Evolutionary conservation across 2,329 filamentous ascomycete species (phyloP).

Genomic region (Penicillium occitanis): DNA sequence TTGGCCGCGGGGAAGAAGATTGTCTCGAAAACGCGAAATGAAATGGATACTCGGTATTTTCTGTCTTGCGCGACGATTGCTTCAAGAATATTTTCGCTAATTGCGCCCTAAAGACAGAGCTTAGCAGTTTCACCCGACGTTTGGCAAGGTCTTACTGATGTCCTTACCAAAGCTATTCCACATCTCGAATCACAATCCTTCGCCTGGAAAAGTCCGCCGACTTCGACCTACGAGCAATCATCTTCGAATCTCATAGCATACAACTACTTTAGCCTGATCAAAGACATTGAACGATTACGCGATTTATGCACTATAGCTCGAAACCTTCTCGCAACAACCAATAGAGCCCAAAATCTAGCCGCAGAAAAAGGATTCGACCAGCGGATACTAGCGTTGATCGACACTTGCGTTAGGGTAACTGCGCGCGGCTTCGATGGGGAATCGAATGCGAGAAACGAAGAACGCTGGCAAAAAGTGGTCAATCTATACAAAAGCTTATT

Average conservation of each 20-base stretch:
- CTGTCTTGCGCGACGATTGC: neutral
- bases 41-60: slow-evolving; percentile 53
- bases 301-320: slow-evolving; percentile 62
- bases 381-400: slow-evolving; percentile 61
- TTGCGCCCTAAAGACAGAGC: slow-evolving; percentile 46
- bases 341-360: slow-evolving; percentile 62
- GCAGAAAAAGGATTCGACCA: slow-evolving; percentile 61
- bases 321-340: slow-evolving; percentile 62
- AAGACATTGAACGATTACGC: slow-evolving; percentile 63
- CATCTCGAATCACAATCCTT: slow-evolving; percentile 63
- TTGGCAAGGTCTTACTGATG: slow-evolving; percentile 60
- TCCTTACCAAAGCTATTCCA: slow-evolving; percentile 60
- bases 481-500: slow-evolving; percentile 65
- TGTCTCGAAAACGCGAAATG: slow-evolving; percentile 58
- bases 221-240: slow-evolving; percentile 58
- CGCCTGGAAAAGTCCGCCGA: slow-evolving; percentile 57
- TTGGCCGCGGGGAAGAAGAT: slow-evolving; percentile 61
- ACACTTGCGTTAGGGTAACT: slow-evolving; percentile 64
- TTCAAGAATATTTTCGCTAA: neutral
- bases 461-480: slow-evolving; percentile 65
- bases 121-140: slow-evolving; percentile 58
- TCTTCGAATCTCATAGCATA: slow-evolving; percentile 62
- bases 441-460: slow-evolving; percentile 60
- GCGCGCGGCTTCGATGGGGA: slow-evolving; percentile 65
- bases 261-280: slow-evolving; percentile 58